phyloP scores from a whole-genome alignment of 768 basidiomycete species.

The Collybia sp. region DNA sequence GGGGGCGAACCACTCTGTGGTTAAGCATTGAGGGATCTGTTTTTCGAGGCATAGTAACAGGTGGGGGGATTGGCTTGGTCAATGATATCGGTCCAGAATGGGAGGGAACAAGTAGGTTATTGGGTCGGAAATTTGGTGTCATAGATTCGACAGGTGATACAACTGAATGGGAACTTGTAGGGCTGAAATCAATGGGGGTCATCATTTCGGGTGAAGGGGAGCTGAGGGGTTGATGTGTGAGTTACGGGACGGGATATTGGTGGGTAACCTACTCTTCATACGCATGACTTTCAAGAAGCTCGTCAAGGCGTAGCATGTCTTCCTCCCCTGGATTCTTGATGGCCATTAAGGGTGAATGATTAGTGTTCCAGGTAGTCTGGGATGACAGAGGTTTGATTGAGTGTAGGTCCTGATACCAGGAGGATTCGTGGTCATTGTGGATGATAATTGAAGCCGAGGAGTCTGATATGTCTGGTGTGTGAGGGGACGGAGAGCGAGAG shows the following conservation, averaged over 20 bases:
- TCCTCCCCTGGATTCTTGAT: slow-evolving; percentile 45
- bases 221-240: slow-evolving; percentile 16
- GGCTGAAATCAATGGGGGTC: slow-evolving; percentile 10
- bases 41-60: slow-evolving; percentile 53
- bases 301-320: slow-evolving; percentile 63
- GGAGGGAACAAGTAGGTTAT: slow-evolving; percentile 25
- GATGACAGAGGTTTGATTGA: slow-evolving; percentile 33
- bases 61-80: slow-evolving; percentile 68
- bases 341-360: slow-evolving; percentile 29
- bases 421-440: slow-evolving; percentile 40
- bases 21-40: slow-evolving; percentile 42
- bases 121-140: slow-evolving; percentile 23
- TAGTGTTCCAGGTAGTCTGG: slow-evolving; percentile 39
- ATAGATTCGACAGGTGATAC: slow-evolving; percentile 13
- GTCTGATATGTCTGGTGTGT: slow-evolving; percentile 63
- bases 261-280: slow-evolving; percentile 63
- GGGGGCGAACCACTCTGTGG: slow-evolving; percentile 63
- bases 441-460: slow-evolving; percentile 43
- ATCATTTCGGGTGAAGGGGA: slow-evolving; percentile 28
- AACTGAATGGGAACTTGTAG: slow-evolving; percentile 9
- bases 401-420: slow-evolving; percentile 54
- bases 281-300: slow-evolving; percentile 68
- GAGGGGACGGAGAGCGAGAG: slow-evolving; percentile 71
- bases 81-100: slow-evolving; percentile 35
- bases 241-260: slow-evolving; percentile 5